A percentile compares a stretch with the other conserved stretches of the same genome.
Evolutionary conservation across 352 stramenopile genomes (phyloP).

Genomic region (Phytophthora gonapodyides): DNA sequence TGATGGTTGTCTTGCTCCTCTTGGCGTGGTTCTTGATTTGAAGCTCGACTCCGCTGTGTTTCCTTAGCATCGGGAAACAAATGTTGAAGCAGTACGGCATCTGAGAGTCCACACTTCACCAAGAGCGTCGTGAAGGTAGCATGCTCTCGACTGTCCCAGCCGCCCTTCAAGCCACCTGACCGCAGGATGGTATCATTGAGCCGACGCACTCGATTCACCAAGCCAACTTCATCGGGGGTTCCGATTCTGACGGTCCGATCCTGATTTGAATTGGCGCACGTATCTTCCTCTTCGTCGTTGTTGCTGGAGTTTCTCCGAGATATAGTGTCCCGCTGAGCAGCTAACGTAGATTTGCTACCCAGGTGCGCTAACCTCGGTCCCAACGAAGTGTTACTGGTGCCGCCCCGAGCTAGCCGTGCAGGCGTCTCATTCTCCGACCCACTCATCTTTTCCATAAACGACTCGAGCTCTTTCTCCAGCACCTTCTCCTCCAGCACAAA

Average conservation of each 20-base stretch:
- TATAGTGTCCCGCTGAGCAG: neutral
- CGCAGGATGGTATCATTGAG: slow-evolving; percentile 61
- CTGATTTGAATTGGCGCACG: slow-evolving; percentile 5
- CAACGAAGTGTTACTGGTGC: slow-evolving; percentile 11
- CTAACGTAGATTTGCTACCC: slow-evolving; percentile 10
- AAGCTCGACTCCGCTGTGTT: neutral
- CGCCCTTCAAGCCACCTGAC: slow-evolving; percentile 56
- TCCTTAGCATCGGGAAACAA: slow-evolving; percentile 8
- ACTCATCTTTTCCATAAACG: slow-evolving; percentile 49
- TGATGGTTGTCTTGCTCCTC: neutral
- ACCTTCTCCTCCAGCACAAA: slow-evolving; percentile 63
- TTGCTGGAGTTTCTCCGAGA: slow-evolving; percentile 8
- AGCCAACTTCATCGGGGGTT: slow-evolving; percentile 32
- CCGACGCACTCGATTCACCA: slow-evolving; percentile 52
- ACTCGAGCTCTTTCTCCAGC: slow-evolving; percentile 54
- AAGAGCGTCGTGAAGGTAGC: slow-evolving; percentile 47
- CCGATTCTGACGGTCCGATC: neutral
- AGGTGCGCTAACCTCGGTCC: slow-evolving; percentile 7
- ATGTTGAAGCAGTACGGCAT: slow-evolving; percentile 47
- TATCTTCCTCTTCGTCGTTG: neutral
- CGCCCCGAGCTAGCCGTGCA: slow-evolving; percentile 10
- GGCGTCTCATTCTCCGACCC: slow-evolving; percentile 37
- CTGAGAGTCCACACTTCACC: slow-evolving; percentile 50
- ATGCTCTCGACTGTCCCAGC: slow-evolving; percentile 67
- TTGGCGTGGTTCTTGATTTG: slow-evolving; percentile 19